These are phyloP conservation scores for Desmodesmus armatus DNA, from an alignment of 139 green algal species.

Conservation along the genomic window DNA sequence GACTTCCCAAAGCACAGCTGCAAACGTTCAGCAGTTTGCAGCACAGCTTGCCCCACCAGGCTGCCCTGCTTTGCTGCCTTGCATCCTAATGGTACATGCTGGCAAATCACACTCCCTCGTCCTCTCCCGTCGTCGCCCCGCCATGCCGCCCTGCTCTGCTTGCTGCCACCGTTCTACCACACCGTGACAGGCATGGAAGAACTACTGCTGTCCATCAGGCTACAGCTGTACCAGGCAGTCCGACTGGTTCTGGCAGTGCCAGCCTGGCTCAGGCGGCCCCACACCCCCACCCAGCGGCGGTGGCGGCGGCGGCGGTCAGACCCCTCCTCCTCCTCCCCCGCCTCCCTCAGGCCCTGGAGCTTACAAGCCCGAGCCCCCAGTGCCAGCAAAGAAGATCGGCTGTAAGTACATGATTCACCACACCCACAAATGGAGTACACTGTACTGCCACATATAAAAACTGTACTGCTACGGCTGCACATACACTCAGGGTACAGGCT, in stretches of 20 bases:
- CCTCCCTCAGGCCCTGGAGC: neutral
- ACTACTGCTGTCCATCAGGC: slow-evolving; percentile 27
- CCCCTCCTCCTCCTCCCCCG: neutral
- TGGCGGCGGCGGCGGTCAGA: neutral
- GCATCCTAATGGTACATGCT: neutral
- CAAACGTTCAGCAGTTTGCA: no score
- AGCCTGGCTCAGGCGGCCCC: neutral
- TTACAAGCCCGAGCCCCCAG: slow-evolving; percentile 21
- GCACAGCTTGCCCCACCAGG: neutral
- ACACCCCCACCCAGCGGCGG: neutral
- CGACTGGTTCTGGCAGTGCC: slow-evolving; percentile 30
- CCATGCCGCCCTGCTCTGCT: neutral
- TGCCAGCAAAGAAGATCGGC: slow-evolving; percentile 21
- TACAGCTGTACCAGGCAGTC: slow-evolving; percentile 8
- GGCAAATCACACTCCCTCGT: neutral
- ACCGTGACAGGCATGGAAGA: slow-evolving; percentile 13
- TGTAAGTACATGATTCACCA: neutral
- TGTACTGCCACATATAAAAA: neutral
- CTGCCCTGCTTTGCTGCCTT: no score
- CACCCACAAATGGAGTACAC: neutral
- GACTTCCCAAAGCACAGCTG: no score
- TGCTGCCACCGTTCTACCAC: neutral
- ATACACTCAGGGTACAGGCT: no score
- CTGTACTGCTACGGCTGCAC: neutral
- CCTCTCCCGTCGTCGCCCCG: neutral